A percentile compares a stretch with the other conserved stretches of the same genome.
Evolutionary conservation across 805 yeast species (phyloP).

Genomic region (Blastobotrys chiropterorum): DNA sequence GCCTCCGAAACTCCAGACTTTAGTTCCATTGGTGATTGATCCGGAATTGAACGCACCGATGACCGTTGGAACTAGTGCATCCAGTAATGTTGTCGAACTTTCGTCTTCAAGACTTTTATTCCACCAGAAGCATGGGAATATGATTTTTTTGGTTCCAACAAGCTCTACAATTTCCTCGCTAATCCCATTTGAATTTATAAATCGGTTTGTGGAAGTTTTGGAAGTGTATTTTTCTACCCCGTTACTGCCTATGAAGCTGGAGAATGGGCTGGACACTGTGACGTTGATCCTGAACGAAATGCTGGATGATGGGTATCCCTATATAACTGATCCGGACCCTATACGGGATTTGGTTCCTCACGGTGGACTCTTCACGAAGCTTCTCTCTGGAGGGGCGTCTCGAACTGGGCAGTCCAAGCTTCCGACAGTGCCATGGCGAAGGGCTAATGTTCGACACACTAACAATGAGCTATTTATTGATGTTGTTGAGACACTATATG

Average conservation of each 20-base stretch:
- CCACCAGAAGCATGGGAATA: constrained; percentile 22
- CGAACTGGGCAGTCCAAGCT: constrained; percentile 16
- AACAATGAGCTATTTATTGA: constrained; percentile 86
- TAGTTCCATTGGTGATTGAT: constrained; percentile 21
- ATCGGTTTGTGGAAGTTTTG: constrained; percentile 44
- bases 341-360: constrained; percentile 65
- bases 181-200: constrained; percentile 49
- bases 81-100: constrained; percentile 14
- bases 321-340: constrained; percentile 62
- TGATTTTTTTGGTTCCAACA: constrained; percentile 28
- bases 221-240: constrained; percentile 55
- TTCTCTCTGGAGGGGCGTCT: constrained; percentile 37
- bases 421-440: constrained; percentile 67
- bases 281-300: constrained; percentile 68
- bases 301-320: constrained; percentile 73
- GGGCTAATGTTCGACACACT: constrained; percentile 58
- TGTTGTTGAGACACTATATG: constrained; percentile 57
- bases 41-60: neutral
- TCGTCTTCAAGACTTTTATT: constrained; percentile 27
- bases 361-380: constrained; percentile 47
- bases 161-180: constrained; percentile 39
- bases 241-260: constrained; percentile 52
- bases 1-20: constrained; percentile 30
- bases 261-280: constrained; percentile 63
- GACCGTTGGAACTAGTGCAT: neutral